Evolutionary conservation across 371 early-diverging fungal genomes (phyloP).

Genomic region (Circinella umbellata): DNA sequence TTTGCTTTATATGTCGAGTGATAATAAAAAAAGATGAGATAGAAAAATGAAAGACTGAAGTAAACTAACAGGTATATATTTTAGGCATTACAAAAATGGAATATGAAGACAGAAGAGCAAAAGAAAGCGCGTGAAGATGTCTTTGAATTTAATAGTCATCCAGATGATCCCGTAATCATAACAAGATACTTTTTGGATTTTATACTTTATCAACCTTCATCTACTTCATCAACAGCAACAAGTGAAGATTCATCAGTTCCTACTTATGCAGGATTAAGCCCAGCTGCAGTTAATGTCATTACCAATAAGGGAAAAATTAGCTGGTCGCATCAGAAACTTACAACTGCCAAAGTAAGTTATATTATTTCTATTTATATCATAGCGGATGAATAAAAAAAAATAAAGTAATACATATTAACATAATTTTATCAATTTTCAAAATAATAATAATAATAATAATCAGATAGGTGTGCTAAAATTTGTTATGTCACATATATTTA

Average conservation of each 20-base stretch:
- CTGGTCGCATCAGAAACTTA: constrained; percentile 60
- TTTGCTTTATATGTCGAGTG: too few relatives aligned
- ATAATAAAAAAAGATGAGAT: too few relatives aligned
- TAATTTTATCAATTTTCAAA: neutral
- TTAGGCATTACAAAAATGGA: constrained; percentile 60
- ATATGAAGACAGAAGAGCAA: constrained; percentile 53
- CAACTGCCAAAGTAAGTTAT: constrained; percentile 42
- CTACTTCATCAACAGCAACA: neutral
- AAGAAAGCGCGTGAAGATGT: constrained; percentile 51
- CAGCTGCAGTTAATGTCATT: constrained; percentile 54
- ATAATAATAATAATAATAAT: neutral
- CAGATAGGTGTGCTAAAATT: constrained; percentile 49
- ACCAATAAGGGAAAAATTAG: constrained; percentile 70
- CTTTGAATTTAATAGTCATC: constrained; percentile 58
- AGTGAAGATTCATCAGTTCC: constrained; percentile 16
- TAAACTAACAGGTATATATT: neutral
- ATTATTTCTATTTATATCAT: too few relatives aligned
- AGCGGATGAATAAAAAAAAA: too few relatives aligned
- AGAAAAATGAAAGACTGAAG: neutral
- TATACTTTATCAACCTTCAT: constrained; percentile 64
- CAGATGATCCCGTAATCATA: constrained; percentile 59
- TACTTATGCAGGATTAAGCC: constrained; percentile 48
- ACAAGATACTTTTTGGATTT: constrained; percentile 68
- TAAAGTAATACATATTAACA: too few relatives aligned
- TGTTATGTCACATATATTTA: constrained; percentile 45